Percentiles rank a stretch among this genome's conserved stretches.
phyloP scores from a whole-genome alignment of 257 asterid genomes.

The Nicotiana sylvestris region DNA sequence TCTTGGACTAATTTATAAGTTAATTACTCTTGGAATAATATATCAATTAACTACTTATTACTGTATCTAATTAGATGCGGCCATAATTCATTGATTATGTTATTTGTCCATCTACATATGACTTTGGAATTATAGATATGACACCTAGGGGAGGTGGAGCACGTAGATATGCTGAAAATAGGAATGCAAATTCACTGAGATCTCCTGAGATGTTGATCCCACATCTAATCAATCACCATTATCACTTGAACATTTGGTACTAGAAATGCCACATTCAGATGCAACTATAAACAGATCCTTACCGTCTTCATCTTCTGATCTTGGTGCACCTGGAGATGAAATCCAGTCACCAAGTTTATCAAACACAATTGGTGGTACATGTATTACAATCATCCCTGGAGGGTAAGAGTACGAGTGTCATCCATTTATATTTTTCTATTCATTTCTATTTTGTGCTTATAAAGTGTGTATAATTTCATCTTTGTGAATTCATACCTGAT shows the following conservation, averaged over 20 bases:
- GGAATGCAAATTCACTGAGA: background rate
- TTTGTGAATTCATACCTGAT: too few relatives aligned
- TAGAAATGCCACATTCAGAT: background rate
- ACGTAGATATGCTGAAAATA: background rate
- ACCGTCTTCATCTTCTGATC: background rate
- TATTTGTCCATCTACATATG: background rate
- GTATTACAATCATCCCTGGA: background rate
- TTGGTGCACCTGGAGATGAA: background rate
- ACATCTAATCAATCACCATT: background rate
- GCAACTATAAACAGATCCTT: background rate
- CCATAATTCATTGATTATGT: background rate
- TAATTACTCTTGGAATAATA: background rate
- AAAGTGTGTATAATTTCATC: too few relatives aligned
- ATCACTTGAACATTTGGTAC: background rate
- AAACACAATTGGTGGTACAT: background rate
- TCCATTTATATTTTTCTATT: too few relatives aligned
- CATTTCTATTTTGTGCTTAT: too few relatives aligned
- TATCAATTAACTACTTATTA: background rate
- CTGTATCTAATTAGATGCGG: background rate
- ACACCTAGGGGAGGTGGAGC: background rate
- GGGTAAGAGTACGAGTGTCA: background rate
- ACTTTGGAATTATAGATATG: background rate
- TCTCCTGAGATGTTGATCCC: background rate
- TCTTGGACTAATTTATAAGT: background rate
- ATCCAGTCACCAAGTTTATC: background rate